phyloP scores from a whole-genome alignment of 352 stramenopile genomes.

The Phytophthora brassicae region DNA sequence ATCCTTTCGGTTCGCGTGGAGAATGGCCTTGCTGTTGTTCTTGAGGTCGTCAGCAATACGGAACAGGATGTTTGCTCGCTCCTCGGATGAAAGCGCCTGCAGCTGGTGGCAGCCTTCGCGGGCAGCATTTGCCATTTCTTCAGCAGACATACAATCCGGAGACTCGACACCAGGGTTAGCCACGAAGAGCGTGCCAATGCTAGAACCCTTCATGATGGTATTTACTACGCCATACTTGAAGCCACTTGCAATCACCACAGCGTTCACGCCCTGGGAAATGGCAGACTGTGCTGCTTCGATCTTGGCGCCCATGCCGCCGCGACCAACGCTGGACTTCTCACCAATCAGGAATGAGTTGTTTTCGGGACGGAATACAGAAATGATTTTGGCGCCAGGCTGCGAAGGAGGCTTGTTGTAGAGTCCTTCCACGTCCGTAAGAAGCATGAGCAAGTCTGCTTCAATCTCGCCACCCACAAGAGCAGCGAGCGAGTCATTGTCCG shows the following conservation, averaged over 20 bases:
- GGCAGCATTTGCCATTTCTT: conserved; percentile 85
- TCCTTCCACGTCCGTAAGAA: conserved; percentile 97
- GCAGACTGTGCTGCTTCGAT: conserved; percentile 90
- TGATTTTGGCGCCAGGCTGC: conserved; percentile 78
- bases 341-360: conserved; percentile 69
- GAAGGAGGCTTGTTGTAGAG: conserved; percentile 92
- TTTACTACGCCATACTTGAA: conserved; percentile 93
- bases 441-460: conserved; percentile 92
- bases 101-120: conserved; percentile 86
- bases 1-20: conserved; percentile 94
- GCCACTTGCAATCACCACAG: conserved; percentile 93
- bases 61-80: conserved; percentile 88
- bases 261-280: conserved; percentile 89
- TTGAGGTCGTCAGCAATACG: conserved; percentile 89
- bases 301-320: conserved; percentile 96
- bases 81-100: conserved; percentile 82
- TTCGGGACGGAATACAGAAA: conserved; percentile 69
- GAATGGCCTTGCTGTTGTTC: conserved; percentile 77
- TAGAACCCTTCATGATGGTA: conserved; percentile 83
- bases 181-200: conserved; percentile 85
- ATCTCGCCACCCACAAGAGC: conserved; percentile 89
- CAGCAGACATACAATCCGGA: conserved; percentile 45
- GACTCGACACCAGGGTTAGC: conserved; percentile 53
- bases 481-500: conserved; percentile 95
- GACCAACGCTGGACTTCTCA: conserved; percentile 80